Conservation (phyloP, 202 grass and related monocot species). For the Musa balbisiana region DNA sequence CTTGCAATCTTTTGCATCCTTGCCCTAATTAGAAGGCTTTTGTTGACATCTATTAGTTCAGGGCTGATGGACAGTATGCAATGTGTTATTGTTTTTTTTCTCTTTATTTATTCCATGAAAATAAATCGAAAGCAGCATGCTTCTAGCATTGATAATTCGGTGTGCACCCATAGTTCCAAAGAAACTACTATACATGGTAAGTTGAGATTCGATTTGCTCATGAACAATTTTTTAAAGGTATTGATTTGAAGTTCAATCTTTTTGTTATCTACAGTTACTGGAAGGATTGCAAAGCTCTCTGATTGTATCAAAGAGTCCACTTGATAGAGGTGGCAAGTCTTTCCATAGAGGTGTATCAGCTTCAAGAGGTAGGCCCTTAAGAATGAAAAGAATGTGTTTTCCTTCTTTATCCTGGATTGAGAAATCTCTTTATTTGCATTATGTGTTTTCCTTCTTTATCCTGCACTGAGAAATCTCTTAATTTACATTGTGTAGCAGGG, state of each 20-base stretch:
- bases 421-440: not conserved
- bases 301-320: constrained; percentile 56
- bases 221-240: not conserved
- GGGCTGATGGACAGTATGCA: no score
- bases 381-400: no score
- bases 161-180: no score
- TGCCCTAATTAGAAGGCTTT: no score
- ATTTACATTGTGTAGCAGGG: not conserved
- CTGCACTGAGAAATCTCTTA: not conserved
- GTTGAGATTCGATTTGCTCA: not conserved
- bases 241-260: constrained; percentile 7
- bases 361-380: constrained; percentile 40
- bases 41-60: no score
- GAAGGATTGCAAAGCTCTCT: constrained; percentile 95
- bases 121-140: no score
- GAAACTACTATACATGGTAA: not conserved
- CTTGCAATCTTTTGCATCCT: no score
- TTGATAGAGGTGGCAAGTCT: constrained; percentile 54
- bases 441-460: not conserved
- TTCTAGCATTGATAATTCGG: no score
- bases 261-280: constrained; percentile 44
- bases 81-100: no score
- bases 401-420: not conserved
- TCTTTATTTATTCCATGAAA: no score
- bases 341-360: constrained; percentile 35